Conservation (phyloP, 768 basidiomycete species). For the Leccinum olivaceopallidum region DNA sequence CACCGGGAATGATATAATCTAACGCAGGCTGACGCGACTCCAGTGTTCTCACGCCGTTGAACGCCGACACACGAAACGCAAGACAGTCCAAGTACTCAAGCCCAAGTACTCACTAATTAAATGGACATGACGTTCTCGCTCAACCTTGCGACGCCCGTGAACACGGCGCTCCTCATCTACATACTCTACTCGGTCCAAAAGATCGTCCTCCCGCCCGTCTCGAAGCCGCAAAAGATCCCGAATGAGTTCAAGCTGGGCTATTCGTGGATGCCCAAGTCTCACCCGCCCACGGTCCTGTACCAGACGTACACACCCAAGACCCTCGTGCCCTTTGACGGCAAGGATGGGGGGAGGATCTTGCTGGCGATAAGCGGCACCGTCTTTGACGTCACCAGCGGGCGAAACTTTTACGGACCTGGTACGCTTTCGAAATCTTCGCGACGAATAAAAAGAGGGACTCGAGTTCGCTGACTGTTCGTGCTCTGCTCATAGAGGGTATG, state of each 20-base stretch:
- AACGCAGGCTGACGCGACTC: too few relatives aligned
- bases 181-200: slow-evolving; percentile 76
- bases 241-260: slow-evolving; percentile 80
- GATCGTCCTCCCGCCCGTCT: slow-evolving; percentile 70
- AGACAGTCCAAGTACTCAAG: too few relatives aligned
- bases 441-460: neutral
- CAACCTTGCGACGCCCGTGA: slow-evolving; percentile 66
- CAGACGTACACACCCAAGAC: slow-evolving; percentile 79
- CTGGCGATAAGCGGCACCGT: slow-evolving; percentile 86
- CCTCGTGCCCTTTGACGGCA: slow-evolving; percentile 64
- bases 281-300: slow-evolving; percentile 77
- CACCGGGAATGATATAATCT: too few relatives aligned
- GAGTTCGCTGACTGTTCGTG: neutral
- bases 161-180: slow-evolving; percentile 76
- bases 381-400: slow-evolving; percentile 90
- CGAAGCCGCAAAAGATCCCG: slow-evolving; percentile 51
- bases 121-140: slow-evolving; percentile 42
- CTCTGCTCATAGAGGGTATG: slow-evolving; percentile 69
- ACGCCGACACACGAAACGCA: too few relatives aligned
- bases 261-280: slow-evolving; percentile 87
- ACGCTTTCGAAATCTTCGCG: slow-evolving; percentile 23
- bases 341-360: slow-evolving; percentile 69
- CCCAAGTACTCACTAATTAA: too few relatives aligned
- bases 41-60: too few relatives aligned
- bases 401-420: slow-evolving; percentile 96